Conservation (phyloP, 225 moss, liverwort and hornwort genomes). For the Lunularia cruciata region DNA sequence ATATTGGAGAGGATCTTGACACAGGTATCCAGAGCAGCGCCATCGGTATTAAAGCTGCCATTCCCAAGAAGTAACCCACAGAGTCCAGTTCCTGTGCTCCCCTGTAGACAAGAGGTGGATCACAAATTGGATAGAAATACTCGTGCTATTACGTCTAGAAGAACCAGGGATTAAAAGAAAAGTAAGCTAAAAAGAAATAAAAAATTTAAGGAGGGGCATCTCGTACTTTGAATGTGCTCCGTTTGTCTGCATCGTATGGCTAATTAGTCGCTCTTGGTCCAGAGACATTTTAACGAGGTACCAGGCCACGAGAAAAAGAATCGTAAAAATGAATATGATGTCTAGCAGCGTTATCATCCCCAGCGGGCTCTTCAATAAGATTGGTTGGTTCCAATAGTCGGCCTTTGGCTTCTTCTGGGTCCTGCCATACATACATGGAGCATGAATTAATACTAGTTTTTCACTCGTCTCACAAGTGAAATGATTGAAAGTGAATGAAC, state of each 20-base stretch:
- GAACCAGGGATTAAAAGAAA: no score
- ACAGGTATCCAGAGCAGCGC: constrained; percentile 57
- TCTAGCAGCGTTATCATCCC: constrained; percentile 28
- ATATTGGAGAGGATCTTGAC: constrained; percentile 51
- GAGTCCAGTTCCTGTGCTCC: background rate
- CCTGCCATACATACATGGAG: no score
- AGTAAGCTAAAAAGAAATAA: no score
- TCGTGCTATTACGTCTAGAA: no score
- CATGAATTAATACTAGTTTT: no score
- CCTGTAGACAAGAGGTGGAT: no score
- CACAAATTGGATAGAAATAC: no score
- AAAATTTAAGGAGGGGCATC: no score
- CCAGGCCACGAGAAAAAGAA: background rate
- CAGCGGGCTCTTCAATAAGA: constrained; percentile 21
- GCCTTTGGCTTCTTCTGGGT: background rate
- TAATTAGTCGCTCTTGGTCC: background rate
- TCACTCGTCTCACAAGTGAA: no score
- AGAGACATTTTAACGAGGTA: background rate
- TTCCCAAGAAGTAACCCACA: background rate
- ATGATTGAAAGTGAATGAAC: no score
- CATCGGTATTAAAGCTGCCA: constrained; percentile 31
- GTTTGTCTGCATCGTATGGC: no score
- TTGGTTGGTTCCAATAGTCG: constrained; percentile 20
- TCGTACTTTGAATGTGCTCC: no score
- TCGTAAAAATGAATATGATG: background rate